Conservation (phyloP, 2,329 filamentous ascomycete species). For the Pestalotiopsis fici region DNA sequence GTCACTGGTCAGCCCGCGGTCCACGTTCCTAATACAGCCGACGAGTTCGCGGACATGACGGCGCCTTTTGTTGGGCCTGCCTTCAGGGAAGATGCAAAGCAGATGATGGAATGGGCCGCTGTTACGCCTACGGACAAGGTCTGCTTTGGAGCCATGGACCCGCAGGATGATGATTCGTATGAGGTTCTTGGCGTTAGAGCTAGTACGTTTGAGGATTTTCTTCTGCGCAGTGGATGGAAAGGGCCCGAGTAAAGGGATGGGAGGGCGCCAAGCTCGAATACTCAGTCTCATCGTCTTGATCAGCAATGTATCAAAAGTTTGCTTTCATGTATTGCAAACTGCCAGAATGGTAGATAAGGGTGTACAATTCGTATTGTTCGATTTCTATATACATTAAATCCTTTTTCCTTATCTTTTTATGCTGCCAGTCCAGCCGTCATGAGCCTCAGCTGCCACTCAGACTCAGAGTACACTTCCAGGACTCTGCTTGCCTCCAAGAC, state of each 20-base stretch:
- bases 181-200: not conserved
- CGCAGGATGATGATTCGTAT: not conserved
- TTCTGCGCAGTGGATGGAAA: not conserved
- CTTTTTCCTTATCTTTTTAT: not conserved
- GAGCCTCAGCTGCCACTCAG: not conserved
- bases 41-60: not conserved
- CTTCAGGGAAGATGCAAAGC: not conserved
- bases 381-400: not conserved
- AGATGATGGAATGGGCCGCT: conserved; percentile 1
- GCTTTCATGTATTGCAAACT: no score
- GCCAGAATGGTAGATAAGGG: no score
- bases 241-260: not conserved
- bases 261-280: no score
- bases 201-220: not conserved
- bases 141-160: not conserved
- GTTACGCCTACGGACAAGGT: not conserved
- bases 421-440: not conserved
- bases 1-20: not conserved
- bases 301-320: no score
- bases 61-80: not conserved
- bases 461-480: not conserved
- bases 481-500: not conserved
- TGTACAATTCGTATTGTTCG: no score
- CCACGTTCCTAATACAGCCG: not conserved
- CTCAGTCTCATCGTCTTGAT: no score